phyloP scores from a whole-genome alignment of 2,329 filamentous ascomycete species.

The Endothia cerciana region DNA sequence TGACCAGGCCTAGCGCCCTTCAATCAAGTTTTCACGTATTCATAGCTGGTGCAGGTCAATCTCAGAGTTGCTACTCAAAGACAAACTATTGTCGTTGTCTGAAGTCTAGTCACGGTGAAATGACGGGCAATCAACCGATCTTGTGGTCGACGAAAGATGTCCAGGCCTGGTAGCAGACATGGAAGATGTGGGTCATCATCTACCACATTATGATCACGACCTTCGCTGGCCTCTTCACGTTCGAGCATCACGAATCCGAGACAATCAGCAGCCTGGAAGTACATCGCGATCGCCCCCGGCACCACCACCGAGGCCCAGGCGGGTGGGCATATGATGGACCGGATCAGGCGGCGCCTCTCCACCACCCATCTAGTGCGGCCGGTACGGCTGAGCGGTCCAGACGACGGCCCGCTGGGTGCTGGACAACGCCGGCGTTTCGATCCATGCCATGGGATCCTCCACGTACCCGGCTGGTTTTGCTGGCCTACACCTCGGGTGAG shows the following conservation, averaged over 20 bases:
- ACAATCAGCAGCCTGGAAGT: conserved; percentile 52
- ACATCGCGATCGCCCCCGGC: conserved; percentile 54
- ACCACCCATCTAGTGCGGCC: no score
- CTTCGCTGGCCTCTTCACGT: conserved; percentile 52
- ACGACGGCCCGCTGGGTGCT: background rate
- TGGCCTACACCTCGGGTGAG: conserved; percentile 61
- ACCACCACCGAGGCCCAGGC: conserved; percentile 41
- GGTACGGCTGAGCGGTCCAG: background rate
- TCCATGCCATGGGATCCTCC: conserved; percentile 58
- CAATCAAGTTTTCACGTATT: background rate
- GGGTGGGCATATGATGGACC: conserved; percentile 43
- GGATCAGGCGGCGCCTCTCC: conserved; percentile 42
- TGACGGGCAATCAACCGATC: no score
- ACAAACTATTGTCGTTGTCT: no score
- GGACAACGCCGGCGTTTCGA: conserved; percentile 21
- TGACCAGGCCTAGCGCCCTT: no score
- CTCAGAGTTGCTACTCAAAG: background rate
- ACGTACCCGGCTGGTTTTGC: conserved; percentile 56
- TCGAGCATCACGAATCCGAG: conserved; percentile 49
- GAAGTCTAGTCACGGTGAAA: no score
- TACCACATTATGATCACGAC: conserved; percentile 58
- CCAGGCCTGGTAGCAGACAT: no score
- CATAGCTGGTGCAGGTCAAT: no score
- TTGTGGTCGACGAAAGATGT: no score
- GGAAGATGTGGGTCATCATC: conserved; percentile 50